These are phyloP conservation scores for Hygrophoropsis aurantiaca DNA, from an alignment of 768 basidiomycete species.

Conservation along the genomic window DNA sequence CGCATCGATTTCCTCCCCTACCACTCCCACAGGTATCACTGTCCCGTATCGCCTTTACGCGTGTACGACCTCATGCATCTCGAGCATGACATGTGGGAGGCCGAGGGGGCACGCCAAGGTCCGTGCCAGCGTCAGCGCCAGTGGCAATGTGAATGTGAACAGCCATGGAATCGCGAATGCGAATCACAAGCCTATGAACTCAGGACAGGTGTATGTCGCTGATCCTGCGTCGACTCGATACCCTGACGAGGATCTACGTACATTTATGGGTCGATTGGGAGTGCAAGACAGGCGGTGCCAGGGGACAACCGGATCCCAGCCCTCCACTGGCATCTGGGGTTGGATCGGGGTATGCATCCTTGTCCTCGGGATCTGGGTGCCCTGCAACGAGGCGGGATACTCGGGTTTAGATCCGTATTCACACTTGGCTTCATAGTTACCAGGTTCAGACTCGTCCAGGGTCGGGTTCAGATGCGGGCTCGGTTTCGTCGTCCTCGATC, in stretches of 20 bases:
- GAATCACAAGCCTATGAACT: not conserved
- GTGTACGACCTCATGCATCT: conserved; percentile 96
- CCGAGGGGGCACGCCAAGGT: conserved; percentile 50
- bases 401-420: too few relatives aligned
- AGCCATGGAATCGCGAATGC: conserved; percentile 25
- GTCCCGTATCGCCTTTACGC: conserved; percentile 87
- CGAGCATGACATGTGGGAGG: conserved; percentile 94
- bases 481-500: too few relatives aligned
- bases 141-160: not conserved
- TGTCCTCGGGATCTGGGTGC: too few relatives aligned
- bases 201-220: conserved; percentile 2
- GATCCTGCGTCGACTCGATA: not conserved
- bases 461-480: too few relatives aligned
- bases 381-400: too few relatives aligned
- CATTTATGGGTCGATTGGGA: not conserved
- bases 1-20: conserved; percentile 92
- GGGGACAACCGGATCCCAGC: too few relatives aligned
- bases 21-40: conserved; percentile 95
- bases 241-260: not conserved
- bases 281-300: too few relatives aligned
- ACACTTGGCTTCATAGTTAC: too few relatives aligned
- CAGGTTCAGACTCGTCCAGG: too few relatives aligned
- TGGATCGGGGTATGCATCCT: too few relatives aligned
- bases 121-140: too few relatives aligned
- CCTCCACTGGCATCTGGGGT: too few relatives aligned